Evolutionary conservation across 106 monocot genomes (phyloP), one percentile per base, ranked within the genome.

Genomic region (Acorus calamus): DNA sequence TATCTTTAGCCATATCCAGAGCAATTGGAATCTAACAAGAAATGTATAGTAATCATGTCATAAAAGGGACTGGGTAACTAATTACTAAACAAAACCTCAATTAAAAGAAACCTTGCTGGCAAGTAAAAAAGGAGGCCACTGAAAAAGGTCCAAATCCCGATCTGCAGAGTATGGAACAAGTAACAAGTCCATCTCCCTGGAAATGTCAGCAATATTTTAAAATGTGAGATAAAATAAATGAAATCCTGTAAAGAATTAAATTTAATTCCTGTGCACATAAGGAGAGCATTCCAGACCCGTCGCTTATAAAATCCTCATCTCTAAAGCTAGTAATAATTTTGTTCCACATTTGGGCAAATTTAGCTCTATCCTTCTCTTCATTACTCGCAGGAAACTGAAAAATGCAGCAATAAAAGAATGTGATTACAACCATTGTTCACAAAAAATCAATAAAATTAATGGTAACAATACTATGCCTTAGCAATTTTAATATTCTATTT

Each of bases 51-150:
- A 2, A n/a, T 49, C 4, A 71, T 11, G 12, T 55, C 14, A 52
- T 6, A 5, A 66, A 59, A 42, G 50, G 9, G 42, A 50, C 41
- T 0, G 3, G 62, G 53, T 14, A 2, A 49, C 7, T 62, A 49
- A 6, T 47, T 12, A 49, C 6, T 57, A 45, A 57, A 8, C 5
- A 55, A 48, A 7, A 49, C 43, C 46, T 65, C 3, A 69, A 7
- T 46, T 58, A 61, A 8, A 14, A 62, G 48, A 28, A 50, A 96
- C 90, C 90, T 90, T 96, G 90, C 87, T 87, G 47, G 90, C 94
- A 69, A 94, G 87, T 63, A 94, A 70, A 68, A 94, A 94, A 10
- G 94, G 94, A 68, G 94, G 94, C 94, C 94, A 94, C 60, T 90
- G 94, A 52, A 84, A 71, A 59, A 90, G 63, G 7, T 80, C 69